Evolutionary conservation across 2,329 filamentous ascomycete species (phyloP), one percentile per base, ranked within the genome.

Genomic region (Fusarium piperis): DNA sequence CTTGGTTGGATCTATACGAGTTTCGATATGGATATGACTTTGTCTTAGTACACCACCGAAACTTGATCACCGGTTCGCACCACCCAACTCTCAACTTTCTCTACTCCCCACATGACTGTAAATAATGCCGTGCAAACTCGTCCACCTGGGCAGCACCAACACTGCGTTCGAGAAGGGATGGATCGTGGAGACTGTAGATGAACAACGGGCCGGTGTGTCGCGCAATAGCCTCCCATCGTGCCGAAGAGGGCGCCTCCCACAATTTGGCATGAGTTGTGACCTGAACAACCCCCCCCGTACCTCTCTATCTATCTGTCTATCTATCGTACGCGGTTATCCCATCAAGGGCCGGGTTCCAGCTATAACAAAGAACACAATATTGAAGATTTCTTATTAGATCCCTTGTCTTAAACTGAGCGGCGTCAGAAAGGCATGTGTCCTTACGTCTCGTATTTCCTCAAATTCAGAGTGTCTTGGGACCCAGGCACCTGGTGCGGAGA

Each of bases 61-160:
- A 56, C 33, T 18, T 33, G 18, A 56, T 56, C 56, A 9, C 35
- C 62, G 9, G 56, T 64, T 18, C 57, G 30, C n/a, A 56, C 48
- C 2, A 57, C 48, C 62, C 58, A 65, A 20, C 18, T 23, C 13
- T 65, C 58, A 1, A 62, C 62, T 16, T 62, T 56, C 10, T 57
- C 58, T 16, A 62, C 11, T 3, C 62, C 58, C 57, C 39, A 65
- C 62, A 65, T 65, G 4, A 65, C 18, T 6, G 62, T 65, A 12
- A 65, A 65, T 4, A 65, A 28, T 61, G 62, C 2, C 58, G 38
- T 10, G 62, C 58, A 46, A 65, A 65, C 23, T 65, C 62, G 8
- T 62, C 62, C 3, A 65, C 51, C 36, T 65, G 30, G 1, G 36
- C 26, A n/a, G 62, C 62, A 18, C 13, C 8, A 4, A 62, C 39